Evolutionary conservation across 495 filamentous ascomycete genomes (phyloP).

Genomic region (Melanomma pulvis-pyrius): DNA sequence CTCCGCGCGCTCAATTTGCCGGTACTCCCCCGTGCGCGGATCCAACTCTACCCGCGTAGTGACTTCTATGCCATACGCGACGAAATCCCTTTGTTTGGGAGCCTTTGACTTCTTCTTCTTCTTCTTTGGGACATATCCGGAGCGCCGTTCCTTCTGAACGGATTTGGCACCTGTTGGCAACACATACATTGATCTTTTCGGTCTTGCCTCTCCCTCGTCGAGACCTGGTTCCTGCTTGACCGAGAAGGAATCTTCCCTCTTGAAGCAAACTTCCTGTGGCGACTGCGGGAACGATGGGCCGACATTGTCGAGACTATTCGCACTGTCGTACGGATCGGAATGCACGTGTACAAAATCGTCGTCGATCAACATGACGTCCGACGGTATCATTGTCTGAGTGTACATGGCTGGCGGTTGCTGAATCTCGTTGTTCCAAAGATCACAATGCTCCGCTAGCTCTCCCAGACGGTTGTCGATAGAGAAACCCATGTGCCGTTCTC

Average conservation of each 20-base stretch:
- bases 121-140: background rate
- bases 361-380: background rate
- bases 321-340: background rate
- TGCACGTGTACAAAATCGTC: background rate
- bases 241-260: background rate
- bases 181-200: background rate
- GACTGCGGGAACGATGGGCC: background rate
- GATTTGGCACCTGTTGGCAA: background rate
- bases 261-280: conserved; percentile 7
- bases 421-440: background rate
- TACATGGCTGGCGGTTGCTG: background rate
- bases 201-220: background rate
- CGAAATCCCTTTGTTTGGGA: background rate
- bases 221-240: background rate
- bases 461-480: background rate
- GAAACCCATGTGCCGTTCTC: background rate
- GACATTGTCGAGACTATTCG: background rate
- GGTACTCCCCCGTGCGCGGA: background rate
- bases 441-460: background rate
- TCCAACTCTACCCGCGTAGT: background rate
- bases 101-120: background rate
- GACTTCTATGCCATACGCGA: background rate
- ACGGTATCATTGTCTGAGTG: background rate
- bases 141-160: background rate
- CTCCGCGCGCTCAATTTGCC: background rate